Conservation (phyloP, 805 yeast species). For the Metschnikowia henanensis region DNA sequence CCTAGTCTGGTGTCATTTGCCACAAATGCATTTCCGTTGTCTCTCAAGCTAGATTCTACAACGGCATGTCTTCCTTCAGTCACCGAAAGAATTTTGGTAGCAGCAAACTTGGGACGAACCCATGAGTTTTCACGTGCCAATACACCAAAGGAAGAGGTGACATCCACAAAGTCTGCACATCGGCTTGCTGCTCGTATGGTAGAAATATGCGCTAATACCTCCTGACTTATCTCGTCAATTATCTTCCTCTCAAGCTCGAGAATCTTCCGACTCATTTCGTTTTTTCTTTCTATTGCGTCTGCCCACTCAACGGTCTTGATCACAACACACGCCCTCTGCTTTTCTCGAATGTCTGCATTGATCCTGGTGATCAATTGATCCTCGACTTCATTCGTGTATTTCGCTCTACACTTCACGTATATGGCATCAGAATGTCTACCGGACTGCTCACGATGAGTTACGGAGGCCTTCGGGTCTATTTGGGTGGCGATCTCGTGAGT, state of each 20-base stretch:
- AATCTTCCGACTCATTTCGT: constrained; percentile 47
- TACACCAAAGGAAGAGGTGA: constrained; percentile 67
- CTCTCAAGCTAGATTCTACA: constrained; percentile 53
- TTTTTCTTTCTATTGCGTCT: constrained; percentile 52
- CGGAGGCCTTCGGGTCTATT: constrained; percentile 30
- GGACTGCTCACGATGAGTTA: constrained; percentile 29
- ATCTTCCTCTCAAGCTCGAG: constrained; percentile 54
- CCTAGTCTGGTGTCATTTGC: constrained; percentile 40
- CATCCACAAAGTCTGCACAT: constrained; percentile 67
- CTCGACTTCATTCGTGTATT: constrained; percentile 23
- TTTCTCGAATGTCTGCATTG: constrained; percentile 23
- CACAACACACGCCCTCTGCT: constrained; percentile 43
- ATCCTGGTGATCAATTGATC: background rate
- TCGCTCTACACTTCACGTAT: constrained; percentile 44
- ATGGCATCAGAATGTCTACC: constrained; percentile 44
- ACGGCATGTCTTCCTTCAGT: constrained; percentile 77
- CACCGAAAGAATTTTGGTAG: constrained; percentile 40
- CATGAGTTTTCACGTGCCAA: constrained; percentile 69
- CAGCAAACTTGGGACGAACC: constrained; percentile 62
- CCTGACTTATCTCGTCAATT: constrained; percentile 46
- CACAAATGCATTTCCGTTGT: constrained; percentile 47
- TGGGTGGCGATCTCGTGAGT: constrained; percentile 20
- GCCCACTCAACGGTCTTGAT: constrained; percentile 51
- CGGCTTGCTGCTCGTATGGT: constrained; percentile 51
- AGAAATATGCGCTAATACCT: constrained; percentile 44